A percentile compares a stretch with the other conserved stretches of the same genome.
phyloP scores from a whole-genome alignment of 2,329 filamentous ascomycete genomes.

The Boeremia exigua region DNA sequence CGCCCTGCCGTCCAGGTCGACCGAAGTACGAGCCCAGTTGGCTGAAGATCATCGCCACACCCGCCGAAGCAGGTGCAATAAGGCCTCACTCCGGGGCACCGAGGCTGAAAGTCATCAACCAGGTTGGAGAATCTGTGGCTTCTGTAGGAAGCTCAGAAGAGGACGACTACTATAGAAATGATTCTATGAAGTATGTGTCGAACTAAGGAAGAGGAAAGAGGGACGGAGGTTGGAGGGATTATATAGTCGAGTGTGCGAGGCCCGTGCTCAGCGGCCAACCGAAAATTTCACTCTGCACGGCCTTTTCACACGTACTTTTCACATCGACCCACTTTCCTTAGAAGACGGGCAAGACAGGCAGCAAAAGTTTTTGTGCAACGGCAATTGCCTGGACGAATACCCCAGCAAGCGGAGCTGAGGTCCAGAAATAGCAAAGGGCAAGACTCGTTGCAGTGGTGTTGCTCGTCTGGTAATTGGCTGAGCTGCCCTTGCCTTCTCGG shows the following conservation, averaged over 20 bases:
- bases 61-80: slow-evolving; percentile 74
- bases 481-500: neutral
- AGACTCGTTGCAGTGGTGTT: neutral
- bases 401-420: neutral
- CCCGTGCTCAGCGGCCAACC: neutral
- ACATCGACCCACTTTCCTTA: slow-evolving; percentile 1
- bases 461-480: neutral
- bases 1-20: slow-evolving; percentile 78
- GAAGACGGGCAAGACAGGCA: slow-evolving; percentile 1
- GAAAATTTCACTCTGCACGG: slow-evolving; percentile 9
- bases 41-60: slow-evolving; percentile 96
- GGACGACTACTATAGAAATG: slow-evolving; percentile 95
- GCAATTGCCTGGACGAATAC: neutral
- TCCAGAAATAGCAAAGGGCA: neutral
- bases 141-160: slow-evolving; percentile 88
- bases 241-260: neutral
- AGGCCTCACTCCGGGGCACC: slow-evolving; percentile 85
- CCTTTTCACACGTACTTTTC: neutral
- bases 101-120: slow-evolving; percentile 90
- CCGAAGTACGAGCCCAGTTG: slow-evolving; percentile 75
- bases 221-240: slow-evolving; percentile 6
- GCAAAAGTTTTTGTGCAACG: slow-evolving; percentile 1
- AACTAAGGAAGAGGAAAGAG: slow-evolving; percentile 13
- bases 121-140: slow-evolving; percentile 90
- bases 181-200: slow-evolving; percentile 37